Base-by-base conservation (phyloP, 495 filamentous ascomycete species). In the Hapsidospora chrysogenum region DNA sequence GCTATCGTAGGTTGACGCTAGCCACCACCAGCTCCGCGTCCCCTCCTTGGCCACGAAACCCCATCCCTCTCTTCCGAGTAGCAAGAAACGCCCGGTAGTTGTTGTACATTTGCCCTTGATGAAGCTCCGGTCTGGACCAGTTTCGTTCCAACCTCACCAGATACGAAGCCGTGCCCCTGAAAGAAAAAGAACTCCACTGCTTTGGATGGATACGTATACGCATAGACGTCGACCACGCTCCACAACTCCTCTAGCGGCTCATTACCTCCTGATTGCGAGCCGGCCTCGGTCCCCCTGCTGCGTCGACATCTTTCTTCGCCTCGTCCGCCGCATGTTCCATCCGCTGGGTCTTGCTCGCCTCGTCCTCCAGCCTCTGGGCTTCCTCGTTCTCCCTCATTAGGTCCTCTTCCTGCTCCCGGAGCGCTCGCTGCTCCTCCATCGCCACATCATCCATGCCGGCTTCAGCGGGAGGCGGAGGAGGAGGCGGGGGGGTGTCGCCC, bases 351-450 rank as follows among this genome's bases (percentile, higher is more conserved):
- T 36, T 23, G 34, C 40, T 43, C 18, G 41, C 41, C 36, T 66
- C 62, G 10, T 58, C 60, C 34, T 58, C 56, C 11, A 60, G 42
- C 27, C 52, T 36, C 40, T 58, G 49, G 3, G 53, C 57, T 37
- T 62, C 57, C 37, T 63, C 58, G 28, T 61, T 54, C 40, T 60
- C 55, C 11, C 44, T 40, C 29, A 51, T 37, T 11, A 54, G 35
- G 14, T 46, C 54, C 35, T 50, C 49, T 34, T 61, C 56, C 42
- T 57, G 56, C 45, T 64, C 60, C n/a, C 49, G 51, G 42, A 61
- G 50, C 13, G 46, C 52, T 31, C 46, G 43, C 41, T 58, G 50
- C 23, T 57, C 56, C 15, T 56, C 57, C 1, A 44, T 50, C 36
- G 43, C 23, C 8, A 46, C 44, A 3, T 44, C 36, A 13, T 61